phyloP scores from a whole-genome alignment of 306 rosid species.

The Mucuna pruriens region DNA sequence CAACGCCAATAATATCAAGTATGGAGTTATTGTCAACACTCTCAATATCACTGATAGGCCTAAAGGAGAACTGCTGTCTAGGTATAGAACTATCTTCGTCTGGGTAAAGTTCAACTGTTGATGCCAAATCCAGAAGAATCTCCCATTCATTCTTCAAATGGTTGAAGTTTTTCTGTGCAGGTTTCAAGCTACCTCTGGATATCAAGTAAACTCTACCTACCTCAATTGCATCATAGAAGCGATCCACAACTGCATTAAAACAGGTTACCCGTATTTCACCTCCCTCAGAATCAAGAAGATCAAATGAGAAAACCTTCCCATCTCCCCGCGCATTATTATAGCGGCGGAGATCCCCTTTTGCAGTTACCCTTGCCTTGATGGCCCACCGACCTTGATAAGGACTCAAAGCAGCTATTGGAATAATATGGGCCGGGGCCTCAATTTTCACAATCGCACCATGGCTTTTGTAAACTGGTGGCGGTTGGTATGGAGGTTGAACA shows the following conservation, averaged over 20 bases:
- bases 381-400: conserved; percentile 93
- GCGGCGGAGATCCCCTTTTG: conserved; percentile 82
- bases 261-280: conserved; percentile 86
- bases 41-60: conserved; percentile 68
- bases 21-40: conserved; percentile 65
- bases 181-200: conserved; percentile 78
- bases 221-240: conserved; percentile 72
- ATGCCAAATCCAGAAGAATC: conserved; percentile 66
- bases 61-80: conserved; percentile 71
- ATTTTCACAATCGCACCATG: conserved; percentile 70
- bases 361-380: conserved; percentile 86
- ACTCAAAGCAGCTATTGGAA: conserved; percentile 75
- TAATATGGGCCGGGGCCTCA: conserved; percentile 72
- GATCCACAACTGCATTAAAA: conserved; percentile 83
- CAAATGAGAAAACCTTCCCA: conserved; percentile 86
- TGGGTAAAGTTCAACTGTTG: conserved; percentile 70
- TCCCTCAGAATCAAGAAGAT: conserved; percentile 86
- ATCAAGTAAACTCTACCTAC: conserved; percentile 79
- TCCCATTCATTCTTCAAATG: conserved; percentile 89
- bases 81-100: conserved; percentile 87
- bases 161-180: conserved; percentile 80
- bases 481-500: conserved; percentile 74
- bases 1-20: conserved; percentile 74
- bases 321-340: conserved; percentile 85
- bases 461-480: conserved; percentile 63